Evolutionary conservation across 768 basidiomycete species (phyloP).

Genomic region (Boletus rex-veris): DNA sequence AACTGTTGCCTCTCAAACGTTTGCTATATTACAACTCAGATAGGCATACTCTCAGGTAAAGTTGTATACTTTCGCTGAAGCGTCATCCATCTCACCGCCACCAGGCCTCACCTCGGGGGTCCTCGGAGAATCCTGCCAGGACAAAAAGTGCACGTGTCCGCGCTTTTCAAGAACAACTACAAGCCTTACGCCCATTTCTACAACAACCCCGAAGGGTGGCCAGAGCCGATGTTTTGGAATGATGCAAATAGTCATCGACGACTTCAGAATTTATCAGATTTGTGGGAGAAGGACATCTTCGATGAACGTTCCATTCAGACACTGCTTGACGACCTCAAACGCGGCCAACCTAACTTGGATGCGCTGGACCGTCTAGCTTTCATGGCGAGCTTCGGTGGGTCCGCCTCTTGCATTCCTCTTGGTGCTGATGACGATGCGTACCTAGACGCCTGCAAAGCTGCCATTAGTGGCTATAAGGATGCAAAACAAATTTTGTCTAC

Average conservation of each 20-base stretch:
- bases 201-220: constrained; percentile 23
- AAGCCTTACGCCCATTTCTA: constrained; percentile 24
- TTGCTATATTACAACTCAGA: constrained; percentile 30
- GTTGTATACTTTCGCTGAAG: neutral
- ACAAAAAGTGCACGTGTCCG: constrained; percentile 33
- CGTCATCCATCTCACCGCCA: constrained; percentile 3
- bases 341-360: constrained; percentile 16
- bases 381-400: constrained; percentile 29
- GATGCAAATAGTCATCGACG: constrained; percentile 20
- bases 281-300: constrained; percentile 32
- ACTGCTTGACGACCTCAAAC: constrained; percentile 19
- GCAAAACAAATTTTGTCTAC: constrained; percentile 8
- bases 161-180: constrained; percentile 29
- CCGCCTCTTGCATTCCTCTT: neutral
- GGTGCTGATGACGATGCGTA: neutral
- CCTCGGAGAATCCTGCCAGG: constrained; percentile 27
- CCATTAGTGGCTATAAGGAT: neutral
- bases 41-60: constrained; percentile 19
- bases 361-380: constrained; percentile 28
- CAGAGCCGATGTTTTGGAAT: constrained; percentile 31
- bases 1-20: constrained; percentile 22
- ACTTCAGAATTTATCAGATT: constrained; percentile 14
- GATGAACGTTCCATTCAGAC: constrained; percentile 17
- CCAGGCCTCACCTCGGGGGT: constrained; percentile 26
- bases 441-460: constrained; percentile 17